Evolutionary conservation across 2,329 filamentous ascomycete genomes (phyloP).

Genomic region (Fusarium sp.): DNA sequence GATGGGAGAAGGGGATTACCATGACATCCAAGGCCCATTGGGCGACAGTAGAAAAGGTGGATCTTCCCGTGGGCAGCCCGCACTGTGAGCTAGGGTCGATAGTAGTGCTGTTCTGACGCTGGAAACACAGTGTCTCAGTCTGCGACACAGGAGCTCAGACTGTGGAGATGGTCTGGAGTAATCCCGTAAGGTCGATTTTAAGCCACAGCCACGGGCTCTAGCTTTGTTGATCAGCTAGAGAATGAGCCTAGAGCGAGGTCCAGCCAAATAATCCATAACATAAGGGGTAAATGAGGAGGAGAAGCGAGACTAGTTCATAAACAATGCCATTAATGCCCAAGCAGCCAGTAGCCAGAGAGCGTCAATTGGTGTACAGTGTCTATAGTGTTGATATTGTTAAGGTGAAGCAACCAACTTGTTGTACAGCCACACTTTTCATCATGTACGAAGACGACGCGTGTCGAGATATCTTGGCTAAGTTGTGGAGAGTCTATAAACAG

Average conservation of each 20-base stretch:
- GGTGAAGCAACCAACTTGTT: background rate
- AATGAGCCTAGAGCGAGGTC: slow-evolving; percentile 19
- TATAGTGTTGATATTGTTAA: background rate
- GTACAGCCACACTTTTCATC: slow-evolving; percentile 29
- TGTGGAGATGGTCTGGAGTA: slow-evolving; percentile 34
- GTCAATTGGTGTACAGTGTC: slow-evolving; percentile 18
- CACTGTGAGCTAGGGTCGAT: slow-evolving; percentile 33
- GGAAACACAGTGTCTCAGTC: slow-evolving; percentile 32
- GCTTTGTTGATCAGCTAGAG: slow-evolving; percentile 28
- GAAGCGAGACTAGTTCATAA: slow-evolving; percentile 14
- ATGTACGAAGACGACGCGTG: slow-evolving; percentile 23
- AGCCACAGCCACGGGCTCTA: slow-evolving; percentile 29
- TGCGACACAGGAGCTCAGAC: slow-evolving; percentile 12
- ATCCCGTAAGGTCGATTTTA: slow-evolving; percentile 10
- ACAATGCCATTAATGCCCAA: slow-evolving; percentile 15
- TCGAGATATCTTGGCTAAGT: slow-evolving; percentile 6
- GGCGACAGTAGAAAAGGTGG: slow-evolving; percentile 29
- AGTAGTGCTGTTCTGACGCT: background rate
- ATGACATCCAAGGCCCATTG: slow-evolving; percentile 40
- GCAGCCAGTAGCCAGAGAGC: background rate
- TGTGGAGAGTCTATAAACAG: background rate
- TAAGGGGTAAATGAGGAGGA: slow-evolving; percentile 41
- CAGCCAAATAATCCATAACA: slow-evolving; percentile 6
- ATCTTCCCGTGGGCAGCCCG: background rate
- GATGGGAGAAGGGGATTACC: slow-evolving; percentile 38